phyloP scores from a whole-genome alignment of 805 yeast genomes.

The Priceomyces melissophilus region DNA sequence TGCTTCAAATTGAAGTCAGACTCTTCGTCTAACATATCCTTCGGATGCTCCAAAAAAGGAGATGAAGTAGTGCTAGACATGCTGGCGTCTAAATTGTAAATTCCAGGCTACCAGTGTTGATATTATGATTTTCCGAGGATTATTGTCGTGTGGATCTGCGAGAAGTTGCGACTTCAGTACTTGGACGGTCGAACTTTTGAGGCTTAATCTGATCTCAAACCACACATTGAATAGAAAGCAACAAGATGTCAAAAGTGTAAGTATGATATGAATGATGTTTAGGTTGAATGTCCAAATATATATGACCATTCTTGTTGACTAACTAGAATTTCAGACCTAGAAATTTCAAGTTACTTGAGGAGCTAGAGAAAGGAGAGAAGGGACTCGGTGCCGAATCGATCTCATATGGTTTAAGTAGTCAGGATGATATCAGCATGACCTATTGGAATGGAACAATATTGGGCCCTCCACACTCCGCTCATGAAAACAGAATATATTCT shows the following conservation, averaged over 20 bases:
- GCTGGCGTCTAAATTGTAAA: background rate
- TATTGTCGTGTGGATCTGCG: slow-evolving; percentile 4
- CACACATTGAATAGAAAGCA: background rate
- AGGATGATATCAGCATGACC: slow-evolving; percentile 90
- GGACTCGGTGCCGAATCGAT: slow-evolving; percentile 96
- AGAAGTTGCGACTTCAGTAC: background rate
- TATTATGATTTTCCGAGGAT: background rate
- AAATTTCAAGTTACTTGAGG: slow-evolving; percentile 91
- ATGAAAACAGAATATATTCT: slow-evolving; percentile 91
- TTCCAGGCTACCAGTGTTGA: background rate
- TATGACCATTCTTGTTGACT: slow-evolving; percentile 11
- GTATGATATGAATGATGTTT: slow-evolving; percentile 15
- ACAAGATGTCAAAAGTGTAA: slow-evolving; percentile 46
- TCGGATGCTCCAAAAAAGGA: slow-evolving; percentile 27
- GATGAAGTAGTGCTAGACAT: slow-evolving; percentile 17
- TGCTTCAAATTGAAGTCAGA: slow-evolving; percentile 15
- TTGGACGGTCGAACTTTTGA: background rate
- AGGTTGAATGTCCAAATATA: background rate
- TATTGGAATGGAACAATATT: slow-evolving; percentile 97
- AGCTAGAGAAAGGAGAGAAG: slow-evolving; percentile 96
- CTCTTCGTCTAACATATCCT: slow-evolving; percentile 8
- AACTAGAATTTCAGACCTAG: slow-evolving; percentile 58
- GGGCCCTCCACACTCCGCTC: slow-evolving; percentile 90
- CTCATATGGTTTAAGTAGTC: slow-evolving; percentile 88
- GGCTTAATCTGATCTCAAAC: background rate